Evolutionary conservation across 2,329 filamentous ascomycete genomes (phyloP).

Genomic region (Curvularia sp.): DNA sequence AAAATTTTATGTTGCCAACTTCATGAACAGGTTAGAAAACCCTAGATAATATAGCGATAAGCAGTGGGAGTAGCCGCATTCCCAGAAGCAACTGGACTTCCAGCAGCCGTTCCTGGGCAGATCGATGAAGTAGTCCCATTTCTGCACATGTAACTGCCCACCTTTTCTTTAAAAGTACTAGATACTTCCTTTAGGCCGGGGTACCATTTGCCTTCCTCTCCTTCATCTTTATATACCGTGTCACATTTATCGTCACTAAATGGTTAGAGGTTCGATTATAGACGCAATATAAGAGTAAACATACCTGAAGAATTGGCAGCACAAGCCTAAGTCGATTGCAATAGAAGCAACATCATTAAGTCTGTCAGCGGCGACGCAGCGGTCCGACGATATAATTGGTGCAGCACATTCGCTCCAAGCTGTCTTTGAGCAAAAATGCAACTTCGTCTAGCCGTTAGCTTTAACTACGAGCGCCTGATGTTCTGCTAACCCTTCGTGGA

Average conservation of each 20-base stretch:
- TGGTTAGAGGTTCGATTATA: slow-evolving; percentile 4
- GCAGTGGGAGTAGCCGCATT: neutral
- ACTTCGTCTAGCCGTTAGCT: slow-evolving; percentile 7
- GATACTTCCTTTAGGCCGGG: slow-evolving; percentile 7
- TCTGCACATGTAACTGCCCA: slow-evolving; percentile 21
- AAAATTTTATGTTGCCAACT: neutral
- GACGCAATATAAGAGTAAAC: slow-evolving; percentile 2
- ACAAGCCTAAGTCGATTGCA: slow-evolving; percentile 9
- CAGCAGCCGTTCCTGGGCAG: slow-evolving; percentile 10
- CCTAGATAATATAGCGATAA: neutral
- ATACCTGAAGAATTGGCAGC: slow-evolving; percentile 16
- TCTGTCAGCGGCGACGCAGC: slow-evolving; percentile 12
- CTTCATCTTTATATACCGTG: neutral
- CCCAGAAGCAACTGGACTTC: neutral
- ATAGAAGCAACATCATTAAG: slow-evolving; percentile 18
- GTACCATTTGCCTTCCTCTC: slow-evolving; percentile 8
- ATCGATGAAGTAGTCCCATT: slow-evolving; percentile 10
- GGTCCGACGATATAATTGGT: slow-evolving; percentile 11
- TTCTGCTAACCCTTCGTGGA: slow-evolving; percentile 17
- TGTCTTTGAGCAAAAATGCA: slow-evolving; percentile 14
- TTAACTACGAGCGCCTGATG: slow-evolving; percentile 1
- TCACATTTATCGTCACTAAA: slow-evolving; percentile 14
- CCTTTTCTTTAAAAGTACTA: slow-evolving; percentile 12
- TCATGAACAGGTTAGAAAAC: slow-evolving; percentile 1
- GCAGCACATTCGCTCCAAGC: slow-evolving; percentile 12